Percentiles rank a stretch among this genome's conserved stretches.
Conservation (phyloP, 768 basidiomycete genomes). For the Hydnum rufescens region DNA sequence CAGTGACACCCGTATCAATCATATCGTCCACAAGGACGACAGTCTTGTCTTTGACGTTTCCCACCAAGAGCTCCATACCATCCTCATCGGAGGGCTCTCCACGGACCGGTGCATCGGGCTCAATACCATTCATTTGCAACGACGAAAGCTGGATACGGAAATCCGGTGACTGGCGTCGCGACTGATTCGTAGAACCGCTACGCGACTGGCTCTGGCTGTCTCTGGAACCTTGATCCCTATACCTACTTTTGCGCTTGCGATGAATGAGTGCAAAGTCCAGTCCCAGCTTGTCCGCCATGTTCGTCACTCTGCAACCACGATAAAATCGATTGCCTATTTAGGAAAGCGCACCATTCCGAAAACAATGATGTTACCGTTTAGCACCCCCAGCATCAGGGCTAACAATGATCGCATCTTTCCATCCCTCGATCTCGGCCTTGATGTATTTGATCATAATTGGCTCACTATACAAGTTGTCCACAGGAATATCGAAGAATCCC, state of each 20-base stretch:
- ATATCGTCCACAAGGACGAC: constrained; percentile 97
- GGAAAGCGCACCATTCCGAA: neutral
- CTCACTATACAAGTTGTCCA: constrained; percentile 93
- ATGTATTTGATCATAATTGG: constrained; percentile 90
- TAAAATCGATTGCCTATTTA: constrained; percentile 2
- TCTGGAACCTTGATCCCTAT: neutral
- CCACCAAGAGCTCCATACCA: constrained; percentile 79
- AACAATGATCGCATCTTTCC: constrained; percentile 78
- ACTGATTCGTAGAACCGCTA: neutral
- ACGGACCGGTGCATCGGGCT: neutral
- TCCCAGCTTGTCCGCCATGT: constrained; percentile 87
- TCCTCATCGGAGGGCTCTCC: constrained; percentile 41
- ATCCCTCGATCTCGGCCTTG: constrained; percentile 65
- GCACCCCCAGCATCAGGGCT: constrained; percentile 96
- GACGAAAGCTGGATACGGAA: too few species aligned
- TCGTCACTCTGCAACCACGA: constrained; percentile 44
- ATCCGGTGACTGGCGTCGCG: neutral
- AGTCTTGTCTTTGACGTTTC: constrained; percentile 81
- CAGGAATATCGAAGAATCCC: constrained; percentile 97
- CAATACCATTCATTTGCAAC: neutral
- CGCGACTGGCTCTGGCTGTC: neutral
- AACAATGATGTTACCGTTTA: constrained; percentile 51
- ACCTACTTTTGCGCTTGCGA: constrained; percentile 35
- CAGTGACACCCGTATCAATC: constrained; percentile 90
- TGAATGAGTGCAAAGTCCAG: constrained; percentile 94